phyloP scores from a whole-genome alignment of 192 early-diverging fungal genomes.

The Thoreauomyces humboldtii region DNA sequence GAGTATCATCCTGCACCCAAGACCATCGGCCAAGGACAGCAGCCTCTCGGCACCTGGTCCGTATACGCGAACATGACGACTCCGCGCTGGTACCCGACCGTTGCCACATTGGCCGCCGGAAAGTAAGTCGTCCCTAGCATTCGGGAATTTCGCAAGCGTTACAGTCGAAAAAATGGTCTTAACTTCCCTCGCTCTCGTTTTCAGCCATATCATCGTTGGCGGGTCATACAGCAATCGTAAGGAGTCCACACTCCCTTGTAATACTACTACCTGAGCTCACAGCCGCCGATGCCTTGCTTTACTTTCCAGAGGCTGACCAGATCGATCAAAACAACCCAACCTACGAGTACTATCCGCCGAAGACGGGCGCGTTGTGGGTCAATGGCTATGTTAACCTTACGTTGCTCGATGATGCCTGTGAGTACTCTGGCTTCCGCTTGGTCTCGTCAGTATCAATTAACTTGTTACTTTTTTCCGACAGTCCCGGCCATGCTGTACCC shows the following conservation, averaged over 20 bases:
- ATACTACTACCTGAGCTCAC: background rate
- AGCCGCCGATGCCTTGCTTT: background rate
- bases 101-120: conserved; percentile 6
- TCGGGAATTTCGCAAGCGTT: too few species aligned
- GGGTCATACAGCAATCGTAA: conserved; percentile 8
- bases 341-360: conserved; percentile 40
- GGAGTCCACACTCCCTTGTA: background rate
- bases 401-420: too few species aligned
- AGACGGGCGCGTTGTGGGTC: conserved; percentile 5
- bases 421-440: too few species aligned
- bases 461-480: too few species aligned
- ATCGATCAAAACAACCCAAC: conserved; percentile 38
- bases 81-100: conserved; percentile 42
- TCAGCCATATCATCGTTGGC: conserved; percentile 14
- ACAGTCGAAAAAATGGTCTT: too few species aligned
- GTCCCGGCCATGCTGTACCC: conserved; percentile 26
- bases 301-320: conserved; percentile 8
- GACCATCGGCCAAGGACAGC: too few species aligned
- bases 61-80: conserved; percentile 24
- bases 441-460: too few species aligned
- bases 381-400: conserved; percentile 3
- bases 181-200: too few species aligned
- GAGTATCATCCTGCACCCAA: too few species aligned
- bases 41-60: conserved; percentile 27
- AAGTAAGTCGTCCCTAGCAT: background rate